Conservation (phyloP, 1,284 basidiomycete species). For the Cutaneotrichosporon arboriforme region DNA sequence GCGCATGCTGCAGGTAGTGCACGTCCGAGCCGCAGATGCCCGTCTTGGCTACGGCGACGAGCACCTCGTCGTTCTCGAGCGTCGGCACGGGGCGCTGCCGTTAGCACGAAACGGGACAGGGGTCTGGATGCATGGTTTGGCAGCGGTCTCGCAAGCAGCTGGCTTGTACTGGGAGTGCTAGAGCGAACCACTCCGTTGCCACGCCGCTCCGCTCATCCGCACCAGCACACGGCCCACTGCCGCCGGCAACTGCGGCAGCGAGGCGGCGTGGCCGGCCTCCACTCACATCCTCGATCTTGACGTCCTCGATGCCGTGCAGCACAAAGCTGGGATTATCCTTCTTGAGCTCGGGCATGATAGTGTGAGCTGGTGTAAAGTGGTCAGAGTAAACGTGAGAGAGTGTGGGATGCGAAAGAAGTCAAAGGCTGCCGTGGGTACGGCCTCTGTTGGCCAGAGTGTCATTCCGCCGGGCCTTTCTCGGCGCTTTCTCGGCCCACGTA, state of each 20-base stretch:
- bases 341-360: conserved; percentile 16
- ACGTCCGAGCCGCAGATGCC: conserved; percentile 89
- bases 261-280: background rate
- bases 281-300: conserved; percentile 49
- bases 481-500: background rate
- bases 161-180: background rate
- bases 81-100: conserved; percentile 67
- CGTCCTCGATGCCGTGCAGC: conserved; percentile 45
- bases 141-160: background rate
- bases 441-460: background rate
- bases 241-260: background rate
- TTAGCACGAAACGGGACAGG: background rate
- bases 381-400: background rate
- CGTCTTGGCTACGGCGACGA: conserved; percentile 88
- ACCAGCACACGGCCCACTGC: background rate
- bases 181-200: background rate
- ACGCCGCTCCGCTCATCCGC: background rate
- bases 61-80: conserved; percentile 68
- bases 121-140: background rate
- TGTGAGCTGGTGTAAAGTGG: background rate
- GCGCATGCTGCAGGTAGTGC: conserved; percentile 44
- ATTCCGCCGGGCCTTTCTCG: background rate
- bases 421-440: background rate
- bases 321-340: conserved; percentile 46
- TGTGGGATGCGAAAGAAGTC: background rate